Evolutionary conservation across 2,329 filamentous ascomycete species (phyloP).

Genomic region (Ciborinia camelliae): DNA sequence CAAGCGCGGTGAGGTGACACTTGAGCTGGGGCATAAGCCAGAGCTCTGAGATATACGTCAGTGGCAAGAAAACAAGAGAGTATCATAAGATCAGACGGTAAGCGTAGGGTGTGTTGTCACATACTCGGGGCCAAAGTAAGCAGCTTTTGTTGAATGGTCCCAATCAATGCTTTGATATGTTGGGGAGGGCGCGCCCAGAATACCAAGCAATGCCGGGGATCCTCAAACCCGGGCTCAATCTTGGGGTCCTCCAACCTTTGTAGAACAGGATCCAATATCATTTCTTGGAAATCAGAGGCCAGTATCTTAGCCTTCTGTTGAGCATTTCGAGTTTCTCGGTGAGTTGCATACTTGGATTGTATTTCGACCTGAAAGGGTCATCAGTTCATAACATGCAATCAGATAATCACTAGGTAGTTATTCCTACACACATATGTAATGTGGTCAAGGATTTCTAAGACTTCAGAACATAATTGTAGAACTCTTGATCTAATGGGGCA

Average conservation of each 20-base stretch:
- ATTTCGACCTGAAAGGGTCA: slow-evolving; percentile 29
- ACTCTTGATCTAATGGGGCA: neutral
- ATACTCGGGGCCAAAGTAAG: slow-evolving; percentile 64
- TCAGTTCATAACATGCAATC: neutral
- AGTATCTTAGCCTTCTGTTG: slow-evolving; percentile 75
- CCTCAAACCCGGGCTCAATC: slow-evolving; percentile 65
- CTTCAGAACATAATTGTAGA: neutral
- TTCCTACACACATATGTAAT: neutral
- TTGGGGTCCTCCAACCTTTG: slow-evolving; percentile 62
- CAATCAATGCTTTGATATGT: slow-evolving; percentile 65
- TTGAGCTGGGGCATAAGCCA: slow-evolving; percentile 81
- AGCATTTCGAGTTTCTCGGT: slow-evolving; percentile 70
- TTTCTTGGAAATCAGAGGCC: slow-evolving; percentile 61
- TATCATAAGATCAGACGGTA: neutral
- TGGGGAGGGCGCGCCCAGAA: slow-evolving; percentile 84
- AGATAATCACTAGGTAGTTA: neutral
- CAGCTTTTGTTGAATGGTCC: slow-evolving; percentile 65
- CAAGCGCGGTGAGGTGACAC: slow-evolving; percentile 82
- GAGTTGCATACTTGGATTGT: slow-evolving; percentile 57
- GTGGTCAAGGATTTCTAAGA: neutral
- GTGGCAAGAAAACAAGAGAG: neutral
- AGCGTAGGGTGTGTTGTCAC: slow-evolving; percentile 36
- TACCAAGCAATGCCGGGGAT: slow-evolving; percentile 77
- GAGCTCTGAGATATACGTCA: slow-evolving; percentile 50
- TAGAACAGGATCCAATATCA: slow-evolving; percentile 74